A percentile compares a stretch with the other conserved stretches of the same genome.
Evolutionary conservation across 1,139 yeast species (phyloP).

Genomic region (Yamadazyma trypodendri): DNA sequence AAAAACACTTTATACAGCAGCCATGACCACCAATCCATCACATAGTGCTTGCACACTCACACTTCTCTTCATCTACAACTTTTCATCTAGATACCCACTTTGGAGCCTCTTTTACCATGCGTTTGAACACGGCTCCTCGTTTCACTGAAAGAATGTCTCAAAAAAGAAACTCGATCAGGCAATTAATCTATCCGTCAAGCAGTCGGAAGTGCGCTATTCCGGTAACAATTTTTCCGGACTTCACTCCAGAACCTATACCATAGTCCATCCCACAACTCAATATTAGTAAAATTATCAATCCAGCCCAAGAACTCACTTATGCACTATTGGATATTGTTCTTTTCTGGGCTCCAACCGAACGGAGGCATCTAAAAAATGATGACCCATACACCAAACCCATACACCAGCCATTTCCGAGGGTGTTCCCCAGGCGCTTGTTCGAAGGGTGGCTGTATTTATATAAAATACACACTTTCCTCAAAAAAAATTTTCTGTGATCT

Average conservation of each 20-base stretch:
- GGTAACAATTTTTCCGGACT: too few species aligned
- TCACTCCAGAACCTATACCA: too few species aligned
- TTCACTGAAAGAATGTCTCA: neutral
- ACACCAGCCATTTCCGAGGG: neutral
- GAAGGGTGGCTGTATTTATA: conserved; percentile 2
- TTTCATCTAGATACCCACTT: neutral
- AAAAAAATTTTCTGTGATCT: conserved; percentile 2
- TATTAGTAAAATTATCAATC: too few species aligned
- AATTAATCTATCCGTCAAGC: too few species aligned
- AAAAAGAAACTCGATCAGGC: neutral
- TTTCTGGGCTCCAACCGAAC: too few species aligned
- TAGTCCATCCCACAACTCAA: too few species aligned
- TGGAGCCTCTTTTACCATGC: neutral
- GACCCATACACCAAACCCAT: neutral
- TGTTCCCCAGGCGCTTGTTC: neutral
- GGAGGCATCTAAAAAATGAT: neutral
- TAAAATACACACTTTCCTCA: neutral
- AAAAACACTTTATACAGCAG: neutral
- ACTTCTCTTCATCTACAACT: too few species aligned
- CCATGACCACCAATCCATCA: neutral
- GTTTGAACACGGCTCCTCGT: neutral
- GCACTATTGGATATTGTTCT: too few species aligned
- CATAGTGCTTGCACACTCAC: neutral
- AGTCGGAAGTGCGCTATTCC: too few species aligned
- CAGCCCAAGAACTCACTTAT: too few species aligned